Conservation (phyloP, 1,139 yeast species). For the Scheffersomyces illinoinensis region DNA sequence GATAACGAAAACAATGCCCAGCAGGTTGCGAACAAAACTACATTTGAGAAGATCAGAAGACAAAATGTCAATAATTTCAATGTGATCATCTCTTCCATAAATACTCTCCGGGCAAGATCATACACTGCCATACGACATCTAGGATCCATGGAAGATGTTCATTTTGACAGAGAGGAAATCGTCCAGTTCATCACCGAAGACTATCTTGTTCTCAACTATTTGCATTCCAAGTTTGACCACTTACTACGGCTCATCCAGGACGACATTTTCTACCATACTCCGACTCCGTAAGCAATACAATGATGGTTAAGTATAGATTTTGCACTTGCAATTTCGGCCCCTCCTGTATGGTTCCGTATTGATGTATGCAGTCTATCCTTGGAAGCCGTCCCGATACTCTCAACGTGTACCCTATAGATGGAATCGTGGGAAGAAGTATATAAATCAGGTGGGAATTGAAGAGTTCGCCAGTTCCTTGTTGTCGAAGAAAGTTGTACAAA, state of each 20-base stretch:
- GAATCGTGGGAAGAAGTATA: not conserved
- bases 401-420: not conserved
- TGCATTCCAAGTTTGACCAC: constrained; percentile 11
- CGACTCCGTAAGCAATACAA: not conserved
- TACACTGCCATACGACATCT: constrained; percentile 8
- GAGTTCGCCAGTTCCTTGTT: not conserved
- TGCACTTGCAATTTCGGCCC: no score
- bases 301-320: no score
- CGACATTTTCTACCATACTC: constrained; percentile 13
- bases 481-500: not conserved
- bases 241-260: constrained; percentile 12
- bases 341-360: not conserved
- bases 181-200: constrained; percentile 12
- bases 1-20: not conserved
- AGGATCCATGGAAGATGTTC: constrained; percentile 5
- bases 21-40: not conserved
- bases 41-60: constrained; percentile 2
- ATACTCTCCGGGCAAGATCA: constrained; percentile 8
- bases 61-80: constrained; percentile 7
- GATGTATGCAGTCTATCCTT: not conserved
- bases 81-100: constrained; percentile 6
- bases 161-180: constrained; percentile 12
- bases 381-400: not conserved
- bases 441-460: not conserved
- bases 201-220: constrained; percentile 12